Base-by-base conservation (phyloP, 208 protist species). In the Trypanosoma brucei region DNA sequence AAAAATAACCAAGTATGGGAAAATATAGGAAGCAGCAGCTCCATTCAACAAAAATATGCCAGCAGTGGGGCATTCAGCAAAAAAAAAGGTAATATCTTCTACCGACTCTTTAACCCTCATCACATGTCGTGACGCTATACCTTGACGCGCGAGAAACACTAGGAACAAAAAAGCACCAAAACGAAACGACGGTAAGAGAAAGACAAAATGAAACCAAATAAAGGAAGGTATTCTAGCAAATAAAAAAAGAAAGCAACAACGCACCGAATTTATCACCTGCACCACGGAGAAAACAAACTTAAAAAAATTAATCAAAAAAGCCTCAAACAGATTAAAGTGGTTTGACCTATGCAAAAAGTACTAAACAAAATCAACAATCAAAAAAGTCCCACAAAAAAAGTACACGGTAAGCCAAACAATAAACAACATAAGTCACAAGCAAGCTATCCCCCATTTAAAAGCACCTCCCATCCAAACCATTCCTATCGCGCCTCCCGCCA, bases 291-390 rank as follows among this genome's bases (percentile, higher is more conserved):
- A n/a, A n/a, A 31, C 30, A 34, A 6, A 31, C 8, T 8, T 54
- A 54, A n/a, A n/a, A 54, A 6, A 39, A 6, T 39, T 44, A 11
- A 63, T 34, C 30, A 39, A 51, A 14, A 5, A n/a, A 55, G 55
- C 7, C 5, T 55, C 9, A 35, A 30, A 30, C 39, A 55, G n/a
- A 36, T 22, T 22, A 22, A 22, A 22, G 22, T 22, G 22, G 22
- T 22, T 22, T 22, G 22, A 37, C 14, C 9, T 22, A 44, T n/a
- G n/a, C 34, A 42, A 22, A 60, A 42, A 68, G 59, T 13, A 59
- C 30, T 35, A 50, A 46, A 44, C 14, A 48, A 11, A 68, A 60
- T 35, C 11, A 59, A 68, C 30, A 61, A 68, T 31, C 30, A 62
- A 51, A 53, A 35, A 62, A 46, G 55, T 49, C 37, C 57, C 4